Base-by-base conservation (phyloP, 2,329 filamentous ascomycete genomes). In the Huntiella decipiens region DNA sequence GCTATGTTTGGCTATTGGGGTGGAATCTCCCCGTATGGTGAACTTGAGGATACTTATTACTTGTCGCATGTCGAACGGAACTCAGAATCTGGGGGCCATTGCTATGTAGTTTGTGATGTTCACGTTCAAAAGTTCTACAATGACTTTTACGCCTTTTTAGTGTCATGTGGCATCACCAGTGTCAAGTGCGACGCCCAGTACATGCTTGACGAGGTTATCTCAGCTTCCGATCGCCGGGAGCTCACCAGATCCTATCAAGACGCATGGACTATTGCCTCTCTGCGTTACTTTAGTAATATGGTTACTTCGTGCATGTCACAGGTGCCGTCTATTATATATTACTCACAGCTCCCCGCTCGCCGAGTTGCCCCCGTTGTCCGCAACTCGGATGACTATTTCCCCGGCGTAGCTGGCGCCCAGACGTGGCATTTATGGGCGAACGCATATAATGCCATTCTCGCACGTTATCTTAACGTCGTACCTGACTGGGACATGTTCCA, bases 381-480 rank as follows among this genome's bases (percentile, higher is more conserved):
- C 40, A 96, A 92, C 61, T 92, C 83, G 1, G 87, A 79, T 52
- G 82, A 96, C 61, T 98, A 87, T 67, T 95, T 92, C 60, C 91
- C 91, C 0, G 74, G 86, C 38, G 72, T 86, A 3, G 73, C 79
- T 0, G 71, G 75, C 0, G 85, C 81, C 5, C 91, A 98, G 51
- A 74, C 87, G 0, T 98, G 91, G 88, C 91, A 98, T 59, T 72
- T 96, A 33, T 98, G 92, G 67, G 76, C 80, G 52, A 98, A 96
- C 57, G 88, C 88, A 0, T 82, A 95, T 61, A 95, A 93, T 58
- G 70, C 75, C 31, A 67, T 96, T 1, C 66, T 96, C 11, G 87
- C 81, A 2, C 77, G 84, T 51, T 79, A 91, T 56, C 67, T 96
- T 31, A 94, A 95, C 53, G 74, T 85, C 1, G 63, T 96, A 1